Evolutionary conservation across 2,329 filamentous ascomycete genomes (phyloP), one percentile per base, ranked within the genome.

Genomic region (Herpotrichia juniperi): DNA sequence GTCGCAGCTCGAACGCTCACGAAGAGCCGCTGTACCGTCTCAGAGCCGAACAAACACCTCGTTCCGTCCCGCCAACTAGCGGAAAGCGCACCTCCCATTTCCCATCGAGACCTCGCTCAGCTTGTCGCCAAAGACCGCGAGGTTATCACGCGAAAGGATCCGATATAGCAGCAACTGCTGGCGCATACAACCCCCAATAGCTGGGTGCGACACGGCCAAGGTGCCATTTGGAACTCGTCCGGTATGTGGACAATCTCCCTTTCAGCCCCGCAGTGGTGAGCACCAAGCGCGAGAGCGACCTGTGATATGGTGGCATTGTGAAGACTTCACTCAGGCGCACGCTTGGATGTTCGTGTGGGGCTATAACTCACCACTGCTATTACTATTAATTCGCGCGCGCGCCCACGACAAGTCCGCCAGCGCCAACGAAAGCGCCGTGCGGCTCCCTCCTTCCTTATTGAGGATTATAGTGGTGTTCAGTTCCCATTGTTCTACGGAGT

Each of bases 171-270:
- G 21, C 19, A 11, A 6, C 37, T 40, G 37, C 16, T n/a, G 37
- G 37, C 22, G 5, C 37, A 40, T 40, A 24, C 37, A n/a, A 7
- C 17, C 25, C 26, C 35, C 21, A 37, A 30, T 17, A 47, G 19
- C 32, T 7, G 25, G 3, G 31, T 47, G 44, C 22, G 16, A 28
- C 32, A 32, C 12, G 31, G 21, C 43, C 8, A 22, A 28, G 22
- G 44, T 35, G 44, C 44, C 24, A 48, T 37, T 48, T 30, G 2
- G 21, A 22, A n/a, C 21, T 11, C 22, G 21, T 9, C 21, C 34
- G 44, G 44, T 47, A 47, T 12, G 44, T 47, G 44, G 19, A 42
- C 16, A 42, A 17, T 17, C 28, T 48, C 34, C 4, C 35, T 42
- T 34, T 42, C 35, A 6, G 17, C 28, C 34, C 4, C 16, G 17